These are phyloP conservation scores for Nothophytophthora sp. DNA, from an alignment of 352 stramenopile species.

Conservation along the genomic window DNA sequence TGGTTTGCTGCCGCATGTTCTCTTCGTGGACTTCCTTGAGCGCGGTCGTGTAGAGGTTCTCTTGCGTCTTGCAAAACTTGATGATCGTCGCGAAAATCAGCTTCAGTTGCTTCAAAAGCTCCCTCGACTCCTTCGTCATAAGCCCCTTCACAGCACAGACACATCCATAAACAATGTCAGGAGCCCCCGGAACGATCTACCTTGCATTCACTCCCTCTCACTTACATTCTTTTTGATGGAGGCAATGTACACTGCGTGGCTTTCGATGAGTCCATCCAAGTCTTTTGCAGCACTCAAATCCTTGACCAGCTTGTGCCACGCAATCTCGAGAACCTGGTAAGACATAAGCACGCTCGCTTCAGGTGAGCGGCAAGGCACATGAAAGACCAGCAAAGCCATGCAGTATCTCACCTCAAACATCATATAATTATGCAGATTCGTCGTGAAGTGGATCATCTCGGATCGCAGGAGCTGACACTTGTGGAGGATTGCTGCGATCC, in stretches of 20 bases:
- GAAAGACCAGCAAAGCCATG: not conserved
- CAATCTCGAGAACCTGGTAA: conserved; percentile 86
- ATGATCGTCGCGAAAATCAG: conserved; percentile 84
- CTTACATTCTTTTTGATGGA: conserved; percentile 89
- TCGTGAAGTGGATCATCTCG: conserved; percentile 98
- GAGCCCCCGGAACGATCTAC: no score
- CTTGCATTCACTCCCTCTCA: no score
- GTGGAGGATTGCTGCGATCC: conserved; percentile 81
- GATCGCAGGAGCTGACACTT: conserved; percentile 94
- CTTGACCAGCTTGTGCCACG: conserved; percentile 93
- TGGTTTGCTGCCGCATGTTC: conserved; percentile 47
- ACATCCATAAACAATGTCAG: conserved; percentile 5
- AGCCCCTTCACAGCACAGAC: conserved; percentile 64
- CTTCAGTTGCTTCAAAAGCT: conserved; percentile 78
- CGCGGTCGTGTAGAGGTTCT: conserved; percentile 79
- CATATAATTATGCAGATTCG: conserved; percentile 98
- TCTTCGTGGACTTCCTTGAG: conserved; percentile 72
- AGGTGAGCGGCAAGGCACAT: not conserved
- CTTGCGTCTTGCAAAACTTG: conserved; percentile 80
- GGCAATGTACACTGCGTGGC: conserved; percentile 95
- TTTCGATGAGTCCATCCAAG: conserved; percentile 96
- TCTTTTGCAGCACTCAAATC: conserved; percentile 90
- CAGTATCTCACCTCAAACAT: conserved; percentile 93
- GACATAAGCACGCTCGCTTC: not conserved
- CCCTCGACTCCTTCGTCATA: conserved; percentile 76